Base-by-base conservation (phyloP, 176 grass and related monocot species). In the Poa annua region DNA sequence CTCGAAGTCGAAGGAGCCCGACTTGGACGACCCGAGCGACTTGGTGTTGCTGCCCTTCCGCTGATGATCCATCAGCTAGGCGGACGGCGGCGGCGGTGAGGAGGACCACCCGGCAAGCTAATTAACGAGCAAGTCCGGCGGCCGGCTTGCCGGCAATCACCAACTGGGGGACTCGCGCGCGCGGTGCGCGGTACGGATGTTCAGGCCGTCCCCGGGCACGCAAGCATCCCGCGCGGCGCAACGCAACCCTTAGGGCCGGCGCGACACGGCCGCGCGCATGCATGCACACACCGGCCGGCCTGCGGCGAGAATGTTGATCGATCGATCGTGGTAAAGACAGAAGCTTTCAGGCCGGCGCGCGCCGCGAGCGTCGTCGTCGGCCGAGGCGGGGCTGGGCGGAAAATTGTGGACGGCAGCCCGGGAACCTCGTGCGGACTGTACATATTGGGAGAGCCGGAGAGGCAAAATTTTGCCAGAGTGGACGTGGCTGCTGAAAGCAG, bases 1-100 rank as follows among this genome's bases (percentile, higher is more conserved):
- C 11, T 89, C 75, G 66, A 86, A 80, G 38, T 89, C 82, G 83
- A 89, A 83, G 16, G 88, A 90, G 17, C 88, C 88, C 3, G 88
- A 84, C 67, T 20, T 17, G 4, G 84, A 90, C 51, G 88, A 87
- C 4, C 33, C 75, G 10, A 42, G n/a, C 39, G 60, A 86, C 88
- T 60, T 83, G 50, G 52, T 2, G 61, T 34, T 3, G 80, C 88
- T 76, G 75, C 42, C 26, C 69, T 69, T 87, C 52, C 24, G 57
- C 41, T n/a, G 67, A n/a, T 20, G 62, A 44, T 90, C 80, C 88
- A 90, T 90, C n/a, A 74, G 29, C 29, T 29, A 29, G 74, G 36
- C 78, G 36, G 66, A 20, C 57, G 24, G 29, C 29, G 1, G 29
- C 49, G 36, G 2, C 2, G 8, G 12, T 4, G 63, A 70, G 68